Evolutionary conservation across 1,284 basidiomycete genomes (phyloP), one percentile per base, ranked within the genome.

Genomic region (Schizophyllum amplum): DNA sequence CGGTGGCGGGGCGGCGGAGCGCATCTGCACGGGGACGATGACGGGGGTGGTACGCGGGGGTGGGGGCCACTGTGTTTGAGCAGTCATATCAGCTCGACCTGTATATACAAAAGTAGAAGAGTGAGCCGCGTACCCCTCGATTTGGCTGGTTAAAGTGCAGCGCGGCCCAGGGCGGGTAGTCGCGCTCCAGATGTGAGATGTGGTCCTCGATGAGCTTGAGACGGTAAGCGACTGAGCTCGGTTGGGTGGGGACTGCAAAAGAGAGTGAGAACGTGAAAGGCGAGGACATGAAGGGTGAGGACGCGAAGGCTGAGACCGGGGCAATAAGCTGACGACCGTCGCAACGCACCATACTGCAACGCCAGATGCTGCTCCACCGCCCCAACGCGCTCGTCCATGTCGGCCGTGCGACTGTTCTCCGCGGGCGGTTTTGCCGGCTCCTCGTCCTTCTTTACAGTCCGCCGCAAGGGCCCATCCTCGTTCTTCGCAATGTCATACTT

Each of bases 401-500:
- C 85, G n/a, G 83, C 33, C 81, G 67, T 83, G 76, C 20, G 47
- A 13, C 68, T 72, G 21, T 74, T 69, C 11, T 75, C 57, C 24
- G 13, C 24, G 13, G 9, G 48, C 2, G 20, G 48, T n/a, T 20
- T 50, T 50, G 75, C 17, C 70, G 64, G 9, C 72, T 69, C 58
- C 47, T 52, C 47, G 52, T 56, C 59, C n/a, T 56, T 58, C 24
- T 47, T 48, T 55, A 83, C 67, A 0, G 86, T 90, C 60, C 82
- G 75, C 33, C 80, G 75, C 48, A 91, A 70, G 0, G 88, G 87
- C 0, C 87, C 88, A 47, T 87, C 86, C 56, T 84, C 84, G 60
- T 90, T 90, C 69, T 83, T 87, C 23, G 84, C 85, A 57, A 91
- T 86, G 66, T 91, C 88, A 61, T 90, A 90, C 67, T 86, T 87